Base-by-base conservation (phyloP, 75 land plant species). In the Adiantum capillusveneris region DNA sequence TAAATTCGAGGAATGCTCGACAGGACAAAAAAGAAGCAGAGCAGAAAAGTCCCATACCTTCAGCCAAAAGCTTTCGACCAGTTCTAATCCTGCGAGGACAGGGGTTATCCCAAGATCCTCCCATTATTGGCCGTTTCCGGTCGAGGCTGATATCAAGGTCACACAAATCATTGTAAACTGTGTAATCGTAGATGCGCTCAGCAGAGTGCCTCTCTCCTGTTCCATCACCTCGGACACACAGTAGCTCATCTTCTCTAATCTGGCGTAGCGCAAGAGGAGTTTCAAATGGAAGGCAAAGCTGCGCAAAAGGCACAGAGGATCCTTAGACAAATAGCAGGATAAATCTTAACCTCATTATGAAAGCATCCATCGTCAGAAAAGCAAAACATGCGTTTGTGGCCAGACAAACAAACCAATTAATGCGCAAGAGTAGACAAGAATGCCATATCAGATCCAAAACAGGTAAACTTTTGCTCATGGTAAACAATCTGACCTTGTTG, bases 401-500 rank as follows among this genome's bases (percentile, higher is more conserved):
- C n/a, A n/a, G n/a, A n/a, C n/a, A n/a, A n/a, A n/a, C n/a, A n/a
- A 11, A 16, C 11, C 11, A 42, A n/a, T n/a, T n/a, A n/a, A n/a
- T n/a, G n/a, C n/a, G n/a, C n/a, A n/a, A n/a, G n/a, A n/a, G n/a
- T n/a, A n/a, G n/a, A n/a, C n/a, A n/a, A n/a, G n/a, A n/a, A n/a
- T n/a, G n/a, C n/a, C n/a, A n/a, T n/a, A n/a, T n/a, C n/a, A n/a
- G n/a, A n/a, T n/a, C n/a, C n/a, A n/a, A n/a, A n/a, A n/a, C n/a
- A n/a, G n/a, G n/a, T n/a, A n/a, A n/a, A n/a, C n/a, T n/a, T n/a
- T n/a, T n/a, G n/a, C n/a, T n/a, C n/a, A n/a, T n/a, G n/a, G n/a
- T n/a, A n/a, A n/a, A n/a, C n/a, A 18, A 14, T 46, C 2, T n/a
- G 22, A 46, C 95, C 61, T 83, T 68, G 66, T 86, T 86, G 25